phyloP scores from a whole-genome alignment of 768 basidiomycete species.

The Mrakia hoshinonis region DNA sequence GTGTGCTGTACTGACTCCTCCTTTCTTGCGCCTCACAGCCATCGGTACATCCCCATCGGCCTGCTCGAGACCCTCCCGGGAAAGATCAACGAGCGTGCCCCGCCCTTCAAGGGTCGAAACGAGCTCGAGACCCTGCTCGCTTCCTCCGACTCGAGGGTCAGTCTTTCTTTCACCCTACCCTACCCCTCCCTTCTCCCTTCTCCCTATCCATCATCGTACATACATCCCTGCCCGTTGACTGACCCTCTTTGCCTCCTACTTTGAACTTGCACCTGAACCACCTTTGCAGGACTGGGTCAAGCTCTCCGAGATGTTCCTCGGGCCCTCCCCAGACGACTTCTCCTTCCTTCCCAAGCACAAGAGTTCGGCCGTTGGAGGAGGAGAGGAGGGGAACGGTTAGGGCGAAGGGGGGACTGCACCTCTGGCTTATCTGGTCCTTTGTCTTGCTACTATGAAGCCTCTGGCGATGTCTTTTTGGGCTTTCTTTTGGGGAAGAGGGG shows the following conservation, averaged over 20 bases:
- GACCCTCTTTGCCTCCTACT: no score
- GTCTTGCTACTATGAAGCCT: no score
- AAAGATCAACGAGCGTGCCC: slow-evolving; percentile 81
- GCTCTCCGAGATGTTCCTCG: slow-evolving; percentile 91
- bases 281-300: slow-evolving; percentile 90
- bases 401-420: no score
- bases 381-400: slow-evolving; percentile 14
- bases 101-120: slow-evolving; percentile 74
- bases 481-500: no score
- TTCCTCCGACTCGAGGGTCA: slow-evolving; percentile 10
- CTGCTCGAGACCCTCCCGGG: slow-evolving; percentile 72
- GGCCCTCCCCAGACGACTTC: slow-evolving; percentile 73
- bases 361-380: slow-evolving; percentile 20
- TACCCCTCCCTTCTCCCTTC: no score
- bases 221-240: neutral
- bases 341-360: slow-evolving; percentile 88
- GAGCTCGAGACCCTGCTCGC: slow-evolving; percentile 54
- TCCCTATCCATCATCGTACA: neutral
- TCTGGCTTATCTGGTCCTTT: no score
- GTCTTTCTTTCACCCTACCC: slow-evolving; percentile 5
- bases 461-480: no score
- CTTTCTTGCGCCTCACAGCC: slow-evolving; percentile 32
- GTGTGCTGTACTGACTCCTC: neutral
- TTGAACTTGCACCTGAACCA: no score
- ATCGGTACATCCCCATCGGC: slow-evolving; percentile 91